These are phyloP conservation scores for Lachancea quebecensis DNA, from an alignment of 805 yeast genomes.

Conservation along the genomic window DNA sequence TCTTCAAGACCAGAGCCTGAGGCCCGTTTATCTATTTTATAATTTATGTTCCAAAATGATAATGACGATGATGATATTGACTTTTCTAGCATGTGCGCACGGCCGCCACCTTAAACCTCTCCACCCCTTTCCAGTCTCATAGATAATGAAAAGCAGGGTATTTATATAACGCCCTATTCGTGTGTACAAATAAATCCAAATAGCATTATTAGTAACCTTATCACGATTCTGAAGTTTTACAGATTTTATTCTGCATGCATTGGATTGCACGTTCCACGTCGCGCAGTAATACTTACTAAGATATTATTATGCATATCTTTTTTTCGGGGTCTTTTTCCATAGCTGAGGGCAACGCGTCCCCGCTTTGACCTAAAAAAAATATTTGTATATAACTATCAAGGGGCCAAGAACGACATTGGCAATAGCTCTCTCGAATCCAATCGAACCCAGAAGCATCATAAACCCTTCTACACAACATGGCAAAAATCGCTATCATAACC, in stretches of 20 bases:
- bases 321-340: background rate
- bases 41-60: too few relatives aligned
- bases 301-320: background rate
- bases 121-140: too few relatives aligned
- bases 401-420: background rate
- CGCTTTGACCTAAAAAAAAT: background rate
- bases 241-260: background rate
- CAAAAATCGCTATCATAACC: slow-evolving; percentile 43
- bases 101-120: too few relatives aligned
- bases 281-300: background rate
- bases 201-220: too few relatives aligned
- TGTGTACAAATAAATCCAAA: too few relatives aligned
- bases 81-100: too few relatives aligned
- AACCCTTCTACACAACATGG: slow-evolving; percentile 17
- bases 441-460: background rate
- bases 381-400: background rate
- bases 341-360: background rate
- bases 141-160: too few relatives aligned
- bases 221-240: background rate
- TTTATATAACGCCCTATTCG: too few relatives aligned
- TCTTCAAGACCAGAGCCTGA: too few relatives aligned
- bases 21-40: too few relatives aligned
- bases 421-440: too few relatives aligned
- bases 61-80: too few relatives aligned
- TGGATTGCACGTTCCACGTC: background rate